Evolutionary conservation across 1,284 basidiomycete genomes (phyloP).

Genomic region (Tilletia setariae): DNA sequence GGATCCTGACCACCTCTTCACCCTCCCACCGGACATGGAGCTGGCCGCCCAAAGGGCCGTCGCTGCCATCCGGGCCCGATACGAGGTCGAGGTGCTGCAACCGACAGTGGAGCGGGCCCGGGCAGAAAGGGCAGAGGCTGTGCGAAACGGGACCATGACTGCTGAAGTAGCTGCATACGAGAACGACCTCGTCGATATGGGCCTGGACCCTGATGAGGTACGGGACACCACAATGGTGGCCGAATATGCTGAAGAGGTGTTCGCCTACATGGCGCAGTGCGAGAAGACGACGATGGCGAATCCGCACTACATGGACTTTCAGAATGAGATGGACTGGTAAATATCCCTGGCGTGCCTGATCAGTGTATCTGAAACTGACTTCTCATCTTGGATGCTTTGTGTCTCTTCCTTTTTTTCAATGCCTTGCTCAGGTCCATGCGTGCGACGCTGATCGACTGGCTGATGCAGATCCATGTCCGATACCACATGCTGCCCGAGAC

Average conservation of each 20-base stretch:
- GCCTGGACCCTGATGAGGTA: conserved; percentile 62
- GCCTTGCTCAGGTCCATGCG: conserved; percentile 41
- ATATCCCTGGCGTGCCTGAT: conserved; percentile 24
- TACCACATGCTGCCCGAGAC: conserved; percentile 69
- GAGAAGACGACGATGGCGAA: conserved; percentile 86
- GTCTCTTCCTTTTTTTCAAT: neutral
- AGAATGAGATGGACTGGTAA: conserved; percentile 88
- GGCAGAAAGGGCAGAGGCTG: conserved; percentile 35
- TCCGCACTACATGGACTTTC: conserved; percentile 88
- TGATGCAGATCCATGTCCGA: conserved; percentile 65
- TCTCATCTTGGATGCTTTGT: neutral
- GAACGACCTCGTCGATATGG: conserved; percentile 48
- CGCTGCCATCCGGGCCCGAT: conserved; percentile 39
- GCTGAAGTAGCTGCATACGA: conserved; percentile 47
- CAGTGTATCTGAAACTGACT: neutral
- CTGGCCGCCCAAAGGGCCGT: conserved; percentile 43
- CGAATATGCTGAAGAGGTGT: conserved; percentile 96
- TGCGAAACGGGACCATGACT: conserved; percentile 37
- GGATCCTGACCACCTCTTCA: conserved; percentile 48
- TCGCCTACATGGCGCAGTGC: conserved; percentile 75
- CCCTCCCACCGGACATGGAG: conserved; percentile 47
- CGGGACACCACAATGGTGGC: conserved; percentile 95
- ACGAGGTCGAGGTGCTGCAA: conserved; percentile 37
- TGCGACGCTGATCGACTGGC: conserved; percentile 58
- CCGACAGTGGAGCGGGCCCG: conserved; percentile 38